Conservation (phyloP, 1,284 basidiomycete genomes). For the Marasmius tenuissimus region DNA sequence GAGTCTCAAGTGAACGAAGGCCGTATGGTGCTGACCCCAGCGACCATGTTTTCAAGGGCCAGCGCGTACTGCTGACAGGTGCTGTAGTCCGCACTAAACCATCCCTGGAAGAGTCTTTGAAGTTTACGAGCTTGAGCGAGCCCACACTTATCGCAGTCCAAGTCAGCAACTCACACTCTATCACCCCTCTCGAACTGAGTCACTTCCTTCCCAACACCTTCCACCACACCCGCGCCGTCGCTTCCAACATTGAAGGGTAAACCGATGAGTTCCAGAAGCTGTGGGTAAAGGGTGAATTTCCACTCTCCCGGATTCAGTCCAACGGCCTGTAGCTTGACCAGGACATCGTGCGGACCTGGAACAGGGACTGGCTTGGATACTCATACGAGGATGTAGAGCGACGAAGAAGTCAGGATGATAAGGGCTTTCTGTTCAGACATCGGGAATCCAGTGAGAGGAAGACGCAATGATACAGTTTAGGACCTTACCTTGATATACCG, state of each 20-base stretch:
- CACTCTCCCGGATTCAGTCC: not conserved
- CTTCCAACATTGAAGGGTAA: not conserved
- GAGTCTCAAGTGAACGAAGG: not conserved
- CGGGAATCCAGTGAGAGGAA: no score
- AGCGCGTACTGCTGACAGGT: conserved; percentile 53
- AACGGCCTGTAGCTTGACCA: not conserved
- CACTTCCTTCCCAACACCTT: conserved; percentile 46
- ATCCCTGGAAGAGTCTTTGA: conserved; percentile 41
- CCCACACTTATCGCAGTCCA: not conserved
- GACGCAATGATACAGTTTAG: no score
- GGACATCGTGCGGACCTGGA: not conserved
- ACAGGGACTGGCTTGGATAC: not conserved
- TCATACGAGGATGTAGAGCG: not conserved
- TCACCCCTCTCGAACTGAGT: conserved; percentile 52
- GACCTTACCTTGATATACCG: no score
- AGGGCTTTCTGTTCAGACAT: not conserved
- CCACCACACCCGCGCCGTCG: not conserved
- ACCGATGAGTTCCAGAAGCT: not conserved
- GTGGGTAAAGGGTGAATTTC: not conserved
- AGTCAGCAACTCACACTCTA: conserved; percentile 44
- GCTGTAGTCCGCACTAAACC: conserved; percentile 32
- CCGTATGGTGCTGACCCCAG: conserved; percentile 33
- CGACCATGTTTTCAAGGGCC: conserved; percentile 35
- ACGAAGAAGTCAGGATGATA: not conserved
- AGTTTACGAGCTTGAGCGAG: not conserved